Conservation (phyloP, 73 alveolate genomes). For the Durusdinium trenchii region DNA sequence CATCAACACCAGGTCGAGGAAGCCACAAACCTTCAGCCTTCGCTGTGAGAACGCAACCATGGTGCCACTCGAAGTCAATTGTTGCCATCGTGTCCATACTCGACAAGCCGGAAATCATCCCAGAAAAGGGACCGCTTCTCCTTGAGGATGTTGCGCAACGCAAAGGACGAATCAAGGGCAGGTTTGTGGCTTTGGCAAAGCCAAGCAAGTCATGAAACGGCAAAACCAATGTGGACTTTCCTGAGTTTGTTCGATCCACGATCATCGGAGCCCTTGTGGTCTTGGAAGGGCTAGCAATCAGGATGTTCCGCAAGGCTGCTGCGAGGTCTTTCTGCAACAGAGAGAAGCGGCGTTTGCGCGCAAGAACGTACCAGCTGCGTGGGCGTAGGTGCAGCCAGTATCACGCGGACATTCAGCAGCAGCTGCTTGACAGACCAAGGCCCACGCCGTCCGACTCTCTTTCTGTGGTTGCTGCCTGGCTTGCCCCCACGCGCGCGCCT, state of each 20-base stretch:
- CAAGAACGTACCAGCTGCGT: background rate
- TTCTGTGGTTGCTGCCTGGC: background rate
- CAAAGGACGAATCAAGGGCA: background rate
- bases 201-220: conserved; percentile 42
- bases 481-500: background rate
- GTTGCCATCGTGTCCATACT: conserved; percentile 7
- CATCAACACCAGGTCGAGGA: background rate
- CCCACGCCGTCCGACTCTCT: background rate
- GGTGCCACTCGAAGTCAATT: conserved; percentile 35
- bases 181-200: conserved; percentile 14
- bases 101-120: conserved; percentile 31
- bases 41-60: conserved; percentile 18
- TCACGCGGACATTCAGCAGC: background rate
- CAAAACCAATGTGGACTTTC: conserved; percentile 2
- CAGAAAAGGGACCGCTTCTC: conserved; percentile 1
- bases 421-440: background rate
- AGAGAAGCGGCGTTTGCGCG: background rate
- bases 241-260: background rate
- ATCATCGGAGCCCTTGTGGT: background rate
- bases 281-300: conserved; percentile 24
- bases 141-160: background rate
- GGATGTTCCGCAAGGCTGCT: conserved; percentile 1
- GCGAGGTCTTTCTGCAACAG: background rate
- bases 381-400: background rate
- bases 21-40: background rate